A percentile compares a stretch with the other conserved stretches of the same genome.
Evolutionary conservation across 225 moss, liverwort and hornwort species (phyloP).

Genomic region (Lunularia cruciata): DNA sequence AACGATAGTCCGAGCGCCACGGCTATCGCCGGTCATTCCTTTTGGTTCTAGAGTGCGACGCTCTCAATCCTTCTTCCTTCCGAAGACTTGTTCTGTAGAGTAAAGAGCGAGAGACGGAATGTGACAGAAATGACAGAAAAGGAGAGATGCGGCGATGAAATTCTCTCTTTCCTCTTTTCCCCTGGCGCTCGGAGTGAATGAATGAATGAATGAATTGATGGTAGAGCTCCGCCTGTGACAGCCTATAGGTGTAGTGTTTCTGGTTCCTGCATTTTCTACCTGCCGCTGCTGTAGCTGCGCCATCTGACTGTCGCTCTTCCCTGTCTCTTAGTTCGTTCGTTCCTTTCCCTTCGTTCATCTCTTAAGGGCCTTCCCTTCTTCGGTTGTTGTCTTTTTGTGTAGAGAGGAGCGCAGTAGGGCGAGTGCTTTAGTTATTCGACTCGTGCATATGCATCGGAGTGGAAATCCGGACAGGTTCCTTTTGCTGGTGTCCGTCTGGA

Average conservation of each 20-base stretch:
- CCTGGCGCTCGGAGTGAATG: no score
- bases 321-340: no score
- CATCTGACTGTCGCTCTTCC: neutral
- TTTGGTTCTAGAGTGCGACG: constrained; percentile 6
- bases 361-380: no score
- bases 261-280: neutral
- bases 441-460: no score
- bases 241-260: neutral
- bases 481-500: neutral
- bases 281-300: neutral
- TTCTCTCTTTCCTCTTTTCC: neutral
- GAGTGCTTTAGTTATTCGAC: no score
- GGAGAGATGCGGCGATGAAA: neutral
- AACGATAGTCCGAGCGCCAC: neutral
- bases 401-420: neutral
- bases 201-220: no score
- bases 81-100: neutral
- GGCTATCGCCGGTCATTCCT: constrained; percentile 4
- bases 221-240: neutral
- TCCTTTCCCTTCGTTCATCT: neutral
- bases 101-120: neutral
- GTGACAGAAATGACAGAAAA: constrained; percentile 6
- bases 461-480: constrained; percentile 12
- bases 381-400: no score
- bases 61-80: constrained; percentile 11